Evolutionary conservation across 306 rosid species (phyloP).

Genomic region (Vigna radiata): DNA sequence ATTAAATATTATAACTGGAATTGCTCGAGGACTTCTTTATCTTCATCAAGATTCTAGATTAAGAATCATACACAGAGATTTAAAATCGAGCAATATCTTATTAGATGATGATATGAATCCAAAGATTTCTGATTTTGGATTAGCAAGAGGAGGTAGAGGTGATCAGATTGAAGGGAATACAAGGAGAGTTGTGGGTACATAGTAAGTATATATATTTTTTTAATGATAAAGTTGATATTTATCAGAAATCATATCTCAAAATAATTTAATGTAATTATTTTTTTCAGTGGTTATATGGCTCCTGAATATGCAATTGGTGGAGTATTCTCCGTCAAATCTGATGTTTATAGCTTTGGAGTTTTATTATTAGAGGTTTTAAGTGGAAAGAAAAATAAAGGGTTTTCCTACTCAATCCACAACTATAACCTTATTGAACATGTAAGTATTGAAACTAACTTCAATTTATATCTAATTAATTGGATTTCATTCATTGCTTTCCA

Average conservation of each 20-base stretch:
- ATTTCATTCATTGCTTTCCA: background rate
- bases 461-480: background rate
- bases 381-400: constrained; percentile 19
- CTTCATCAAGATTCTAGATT: constrained; percentile 42
- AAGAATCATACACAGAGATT: constrained; percentile 38
- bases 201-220: constrained; percentile 22
- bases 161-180: constrained; percentile 40
- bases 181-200: constrained; percentile 34
- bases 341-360: constrained; percentile 36
- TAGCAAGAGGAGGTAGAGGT: constrained; percentile 17
- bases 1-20: background rate
- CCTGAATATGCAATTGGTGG: constrained; percentile 41
- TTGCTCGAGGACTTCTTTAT: constrained; percentile 36
- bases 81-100: constrained; percentile 28
- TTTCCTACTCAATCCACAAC: background rate
- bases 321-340: constrained; percentile 21
- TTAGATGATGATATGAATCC: constrained; percentile 38
- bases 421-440: constrained; percentile 20
- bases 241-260: background rate
- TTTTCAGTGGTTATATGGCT: constrained; percentile 39
- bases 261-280: background rate
- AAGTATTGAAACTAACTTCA: background rate
- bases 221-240: background rate
- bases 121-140: constrained; percentile 40
- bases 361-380: constrained; percentile 15